Evolutionary conservation across 1,139 yeast genomes (phyloP).

Genomic region (Saccharomycopsis hybrid): DNA sequence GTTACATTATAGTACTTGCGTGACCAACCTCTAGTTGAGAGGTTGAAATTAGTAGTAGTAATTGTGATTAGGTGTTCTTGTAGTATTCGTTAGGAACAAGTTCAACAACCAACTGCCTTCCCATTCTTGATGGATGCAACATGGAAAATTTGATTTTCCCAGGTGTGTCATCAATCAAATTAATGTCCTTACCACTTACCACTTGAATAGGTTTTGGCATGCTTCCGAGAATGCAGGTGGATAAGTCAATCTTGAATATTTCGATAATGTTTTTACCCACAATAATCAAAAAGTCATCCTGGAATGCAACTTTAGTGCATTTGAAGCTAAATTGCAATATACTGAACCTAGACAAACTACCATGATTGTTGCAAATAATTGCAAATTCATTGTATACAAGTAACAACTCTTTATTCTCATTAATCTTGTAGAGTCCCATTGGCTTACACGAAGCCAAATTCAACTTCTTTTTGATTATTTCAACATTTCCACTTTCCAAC

Average conservation of each 20-base stretch:
- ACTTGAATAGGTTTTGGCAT: slow-evolving; percentile 60
- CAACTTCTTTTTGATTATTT: slow-evolving; percentile 34
- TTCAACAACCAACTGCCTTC: slow-evolving; percentile 18
- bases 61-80: background rate
- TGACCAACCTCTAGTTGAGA: too few relatives aligned
- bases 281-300: slow-evolving; percentile 53
- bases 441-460: slow-evolving; percentile 39
- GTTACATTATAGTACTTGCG: too few relatives aligned
- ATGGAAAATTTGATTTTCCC: slow-evolving; percentile 46
- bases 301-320: slow-evolving; percentile 50
- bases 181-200: slow-evolving; percentile 62
- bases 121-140: slow-evolving; percentile 56
- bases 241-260: slow-evolving; percentile 47
- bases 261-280: slow-evolving; percentile 68
- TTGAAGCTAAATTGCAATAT: slow-evolving; percentile 58
- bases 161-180: slow-evolving; percentile 38
- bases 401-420: slow-evolving; percentile 47
- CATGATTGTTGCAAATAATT: slow-evolving; percentile 60
- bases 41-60: too few relatives aligned
- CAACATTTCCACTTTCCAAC: slow-evolving; percentile 26
- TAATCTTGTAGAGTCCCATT: slow-evolving; percentile 55
- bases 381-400: slow-evolving; percentile 72
- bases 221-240: slow-evolving; percentile 23
- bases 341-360: slow-evolving; percentile 51
- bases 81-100: slow-evolving; percentile 16